phyloP scores from a whole-genome alignment of 495 filamentous ascomycete species.

The Cairneyella variabilis region DNA sequence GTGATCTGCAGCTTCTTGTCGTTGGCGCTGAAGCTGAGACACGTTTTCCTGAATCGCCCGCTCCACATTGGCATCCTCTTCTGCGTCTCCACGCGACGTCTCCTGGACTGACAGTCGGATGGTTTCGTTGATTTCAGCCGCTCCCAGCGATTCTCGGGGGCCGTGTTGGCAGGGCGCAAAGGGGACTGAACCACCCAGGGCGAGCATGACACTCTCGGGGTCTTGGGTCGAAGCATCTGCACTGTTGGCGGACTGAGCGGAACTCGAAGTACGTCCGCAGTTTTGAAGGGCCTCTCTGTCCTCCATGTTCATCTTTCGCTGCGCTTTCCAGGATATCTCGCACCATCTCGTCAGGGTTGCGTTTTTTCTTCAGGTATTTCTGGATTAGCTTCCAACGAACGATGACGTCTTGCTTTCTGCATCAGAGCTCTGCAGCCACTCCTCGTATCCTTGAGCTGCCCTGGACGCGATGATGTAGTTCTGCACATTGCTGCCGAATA shows the following conservation, averaged over 20 bases:
- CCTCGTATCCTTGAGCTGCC: slow-evolving; percentile 63
- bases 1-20: slow-evolving; percentile 50
- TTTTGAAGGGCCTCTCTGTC: slow-evolving; percentile 3
- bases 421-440: slow-evolving; percentile 39
- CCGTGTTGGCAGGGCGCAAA: too few species aligned
- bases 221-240: slow-evolving; percentile 4
- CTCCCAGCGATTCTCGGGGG: slow-evolving; percentile 20
- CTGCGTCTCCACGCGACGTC: slow-evolving; percentile 58
- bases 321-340: slow-evolving; percentile 5
- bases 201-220: slow-evolving; percentile 5
- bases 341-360: slow-evolving; percentile 6
- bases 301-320: slow-evolving; percentile 6
- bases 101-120: slow-evolving; percentile 60
- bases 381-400: slow-evolving; percentile 49
- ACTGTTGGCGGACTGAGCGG: slow-evolving; percentile 7
- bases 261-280: slow-evolving; percentile 6
- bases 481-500: slow-evolving; percentile 39
- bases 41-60: slow-evolving; percentile 43
- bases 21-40: slow-evolving; percentile 43
- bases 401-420: slow-evolving; percentile 54
- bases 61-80: slow-evolving; percentile 63
- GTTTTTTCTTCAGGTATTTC: slow-evolving; percentile 41
- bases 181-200: slow-evolving; percentile 5
- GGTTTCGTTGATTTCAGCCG: slow-evolving; percentile 58
- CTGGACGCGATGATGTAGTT: slow-evolving; percentile 69